Evolutionary conservation across 163 green algal genomes (phyloP), one percentile per base, ranked within the genome.

Genomic region (Volvox carteri): DNA sequence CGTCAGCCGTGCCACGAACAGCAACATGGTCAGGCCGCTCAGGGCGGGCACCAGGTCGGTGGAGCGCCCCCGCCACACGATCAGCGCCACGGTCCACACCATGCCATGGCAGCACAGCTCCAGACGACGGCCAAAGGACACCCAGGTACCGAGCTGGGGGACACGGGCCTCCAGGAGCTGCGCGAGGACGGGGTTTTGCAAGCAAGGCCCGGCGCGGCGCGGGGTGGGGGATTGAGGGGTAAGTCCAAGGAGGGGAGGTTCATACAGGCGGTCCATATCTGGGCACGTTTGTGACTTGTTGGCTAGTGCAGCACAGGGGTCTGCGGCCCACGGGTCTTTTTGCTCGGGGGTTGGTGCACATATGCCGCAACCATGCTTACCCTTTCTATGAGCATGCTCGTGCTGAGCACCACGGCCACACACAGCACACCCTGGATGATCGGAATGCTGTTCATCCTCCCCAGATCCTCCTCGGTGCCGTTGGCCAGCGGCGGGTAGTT

Each of bases 1-100:
- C 48, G 67, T 52, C 46, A 92, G 60, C 3, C 88, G 73, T 30
- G 88, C 21, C 41, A 89, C 86, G 44, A 92, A 72, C 58, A 92
- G 58, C 73, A 92, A 74, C 46, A 80, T 86, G 30, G 74, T 84
- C 35, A 89, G 80, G 8, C 80, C 80, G 18, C 39, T 44, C 6
- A 87, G 65, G 30, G 80, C 80, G 0, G 80, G 65, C 21, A 87
- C 65, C 30, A 70, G 65, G 30, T n/a, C 16, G 60, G 28, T 42
- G 4, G 8, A 23, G 54, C 19, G 39, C 23, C 58, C 79, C 4
- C 1, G 1, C 46, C 48, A 87, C 65, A 79, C 65, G 41, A 87
- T 75, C 9, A 4, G 30, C 58, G 65, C 62, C 58, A 78, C 79
- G 41, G 62, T n/a, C 80, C 80, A 87, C 33, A 87, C 80, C 46